These are phyloP conservation scores for Fragilariopsis cylindrus DNA, from an alignment of 108 stramenopile genomes.

Conservation along the genomic window DNA sequence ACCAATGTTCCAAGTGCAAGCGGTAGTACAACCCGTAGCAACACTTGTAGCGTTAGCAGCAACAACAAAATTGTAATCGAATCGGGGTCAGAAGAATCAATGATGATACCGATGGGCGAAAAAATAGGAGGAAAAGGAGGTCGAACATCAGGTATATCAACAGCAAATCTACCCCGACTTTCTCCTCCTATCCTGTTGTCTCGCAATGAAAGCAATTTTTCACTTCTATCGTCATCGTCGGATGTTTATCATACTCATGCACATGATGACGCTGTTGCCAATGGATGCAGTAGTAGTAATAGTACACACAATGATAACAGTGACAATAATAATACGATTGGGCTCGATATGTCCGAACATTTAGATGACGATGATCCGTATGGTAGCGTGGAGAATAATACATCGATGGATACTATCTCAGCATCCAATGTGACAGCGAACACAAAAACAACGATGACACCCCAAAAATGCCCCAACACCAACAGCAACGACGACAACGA, in stretches of 20 bases:
- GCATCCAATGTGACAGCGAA: background rate
- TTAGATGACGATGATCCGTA: background rate
- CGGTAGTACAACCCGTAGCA: background rate
- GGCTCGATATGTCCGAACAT: conserved; percentile 7
- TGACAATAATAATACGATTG: background rate
- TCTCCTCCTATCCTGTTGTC: background rate
- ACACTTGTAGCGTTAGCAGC: background rate
- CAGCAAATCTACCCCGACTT: background rate
- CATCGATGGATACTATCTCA: conserved; percentile 12
- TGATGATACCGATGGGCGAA: background rate
- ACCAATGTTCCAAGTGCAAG: background rate
- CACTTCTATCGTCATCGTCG: conserved; percentile 1
- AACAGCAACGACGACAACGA: background rate
- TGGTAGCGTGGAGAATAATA: conserved; percentile 1
- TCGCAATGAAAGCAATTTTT: conserved; percentile 21
- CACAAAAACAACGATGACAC: background rate
- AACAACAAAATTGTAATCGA: background rate
- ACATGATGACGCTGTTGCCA: no score
- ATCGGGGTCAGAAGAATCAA: background rate
- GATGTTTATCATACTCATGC: background rate
- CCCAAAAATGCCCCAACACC: background rate
- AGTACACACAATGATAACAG: background rate
- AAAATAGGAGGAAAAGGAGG: background rate
- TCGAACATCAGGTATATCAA: no score
- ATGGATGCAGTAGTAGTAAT: no score